Evolutionary conservation across 345 rosid genomes (phyloP).

Genomic region (Dovyalis caffra): DNA sequence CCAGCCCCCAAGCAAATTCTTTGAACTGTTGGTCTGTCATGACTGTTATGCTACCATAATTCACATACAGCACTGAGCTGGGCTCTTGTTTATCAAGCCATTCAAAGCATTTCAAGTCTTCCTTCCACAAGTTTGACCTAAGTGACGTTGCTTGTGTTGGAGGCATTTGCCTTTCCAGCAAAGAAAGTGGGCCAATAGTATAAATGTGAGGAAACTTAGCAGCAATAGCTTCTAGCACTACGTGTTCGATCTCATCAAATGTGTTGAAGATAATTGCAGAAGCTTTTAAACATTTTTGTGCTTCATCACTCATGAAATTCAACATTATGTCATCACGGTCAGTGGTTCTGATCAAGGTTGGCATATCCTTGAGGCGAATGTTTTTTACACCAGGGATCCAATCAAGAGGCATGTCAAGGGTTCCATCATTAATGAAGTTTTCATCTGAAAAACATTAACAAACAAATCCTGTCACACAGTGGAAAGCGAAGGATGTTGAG

Average conservation of each 20-base stretch:
- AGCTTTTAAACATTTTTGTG: conserved; percentile 16
- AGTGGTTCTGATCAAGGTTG: conserved; percentile 30
- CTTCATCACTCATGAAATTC: conserved; percentile 11
- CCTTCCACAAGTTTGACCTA: conserved; percentile 32
- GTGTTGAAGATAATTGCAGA: conserved; percentile 12
- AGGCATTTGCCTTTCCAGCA: conserved; percentile 17
- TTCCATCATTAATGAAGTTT: conserved; percentile 23
- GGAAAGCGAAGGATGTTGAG: not conserved
- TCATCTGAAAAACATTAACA: conserved; percentile 25
- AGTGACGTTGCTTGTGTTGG: conserved; percentile 21
- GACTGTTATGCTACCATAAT: conserved; percentile 32
- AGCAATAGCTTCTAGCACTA: not conserved
- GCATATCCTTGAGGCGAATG: conserved; percentile 39
- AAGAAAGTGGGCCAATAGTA: conserved; percentile 35
- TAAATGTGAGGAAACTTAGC: conserved; percentile 15
- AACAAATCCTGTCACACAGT: not conserved
- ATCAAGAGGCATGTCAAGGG: conserved; percentile 25
- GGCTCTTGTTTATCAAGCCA: conserved; percentile 29
- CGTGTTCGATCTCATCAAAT: not conserved
- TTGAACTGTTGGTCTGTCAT: conserved; percentile 25
- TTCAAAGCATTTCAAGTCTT: conserved; percentile 19
- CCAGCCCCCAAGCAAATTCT: conserved; percentile 45
- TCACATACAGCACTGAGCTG: conserved; percentile 30
- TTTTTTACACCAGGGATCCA: conserved; percentile 44
- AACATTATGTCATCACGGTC: conserved; percentile 33